Base-by-base conservation (phyloP, 2,329 filamentous ascomycete genomes). In the Cladosporium sp. region DNA sequence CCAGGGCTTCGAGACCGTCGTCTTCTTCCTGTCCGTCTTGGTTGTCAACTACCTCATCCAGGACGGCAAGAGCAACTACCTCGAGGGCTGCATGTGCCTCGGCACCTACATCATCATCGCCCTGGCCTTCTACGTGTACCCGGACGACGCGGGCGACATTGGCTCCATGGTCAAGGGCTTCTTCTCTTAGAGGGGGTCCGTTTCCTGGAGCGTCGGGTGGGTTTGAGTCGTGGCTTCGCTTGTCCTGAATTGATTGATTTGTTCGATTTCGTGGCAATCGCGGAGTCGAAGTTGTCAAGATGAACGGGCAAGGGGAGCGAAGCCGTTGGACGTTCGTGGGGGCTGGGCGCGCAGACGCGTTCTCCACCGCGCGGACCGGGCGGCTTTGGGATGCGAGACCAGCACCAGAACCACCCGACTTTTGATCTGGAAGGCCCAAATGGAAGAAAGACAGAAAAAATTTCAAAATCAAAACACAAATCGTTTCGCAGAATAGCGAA, bases 11-110 rank as follows among this genome's bases (percentile, higher is more conserved):
- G 89, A 95, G 77, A 95, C 89, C 0, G 86, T 93, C 18, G 88
- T 86, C 53, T 80, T 95, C 63, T 95, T 95, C 69, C 82, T 92
- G 48, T 87, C 83, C 48, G 84, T 89, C 7, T 84, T 95, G 58
- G 89, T 95, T 57, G 87, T 92, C 70, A 93, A 92, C 71, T 95
- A 93, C 66, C 72, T 95, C 55, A 89, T 95, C 45, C 75, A 92
- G 56, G 89, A 95, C 63, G 89, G 89, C 9, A 80, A 89, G 67
- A 89, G 85, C 67, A 95, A 95, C 66, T 95, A 93, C 63, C 80
- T 95, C 10, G 89, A 95, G 72, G 89, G 89, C 11, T 84, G 84
- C 52, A 77, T 77, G 74, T 77, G 74, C 58, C 61, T 78, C 38
- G 75, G 74, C 60, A 74, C 71, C 56, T 83, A 83, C 61, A 72